Evolutionary conservation across 495 filamentous ascomycete genomes (phyloP).

Genomic region (Pseudevernia furfuracea): DNA sequence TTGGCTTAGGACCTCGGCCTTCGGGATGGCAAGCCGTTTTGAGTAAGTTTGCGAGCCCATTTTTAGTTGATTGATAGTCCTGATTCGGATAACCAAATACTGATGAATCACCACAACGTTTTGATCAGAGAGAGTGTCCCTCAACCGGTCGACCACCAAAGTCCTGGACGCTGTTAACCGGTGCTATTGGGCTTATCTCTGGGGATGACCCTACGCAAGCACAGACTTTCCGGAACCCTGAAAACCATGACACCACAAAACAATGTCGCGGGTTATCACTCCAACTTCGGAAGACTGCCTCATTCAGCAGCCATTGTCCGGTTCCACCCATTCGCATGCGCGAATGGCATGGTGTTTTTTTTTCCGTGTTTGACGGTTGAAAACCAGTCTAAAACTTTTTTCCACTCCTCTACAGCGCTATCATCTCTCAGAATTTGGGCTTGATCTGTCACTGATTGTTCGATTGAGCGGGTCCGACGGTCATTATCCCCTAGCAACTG

Average conservation of each 20-base stretch:
- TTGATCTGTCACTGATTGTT: not conserved
- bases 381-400: constrained; percentile 13
- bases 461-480: not conserved
- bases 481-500: not conserved
- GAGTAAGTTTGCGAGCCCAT: constrained; percentile 4
- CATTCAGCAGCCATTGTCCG: constrained; percentile 19
- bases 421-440: not conserved
- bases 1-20: not conserved
- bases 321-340: constrained; percentile 12
- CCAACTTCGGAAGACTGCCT: constrained; percentile 10
- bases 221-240: constrained; percentile 20
- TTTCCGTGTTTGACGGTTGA: constrained; percentile 5
- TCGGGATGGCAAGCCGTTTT: constrained; percentile 1
- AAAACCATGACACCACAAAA: constrained; percentile 17
- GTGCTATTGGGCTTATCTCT: not conserved
- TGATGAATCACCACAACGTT: constrained; percentile 1
- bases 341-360: constrained; percentile 15
- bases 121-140: not conserved
- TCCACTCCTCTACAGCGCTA: not conserved
- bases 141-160: constrained; percentile 10
- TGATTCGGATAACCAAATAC: constrained; percentile 12
- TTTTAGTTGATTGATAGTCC: not conserved
- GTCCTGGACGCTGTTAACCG: constrained; percentile 1
- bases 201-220: constrained; percentile 6
- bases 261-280: constrained; percentile 1